Evolutionary conservation across 495 filamentous ascomycete species (phyloP).

Genomic region (Trichoderma orchidacearum): DNA sequence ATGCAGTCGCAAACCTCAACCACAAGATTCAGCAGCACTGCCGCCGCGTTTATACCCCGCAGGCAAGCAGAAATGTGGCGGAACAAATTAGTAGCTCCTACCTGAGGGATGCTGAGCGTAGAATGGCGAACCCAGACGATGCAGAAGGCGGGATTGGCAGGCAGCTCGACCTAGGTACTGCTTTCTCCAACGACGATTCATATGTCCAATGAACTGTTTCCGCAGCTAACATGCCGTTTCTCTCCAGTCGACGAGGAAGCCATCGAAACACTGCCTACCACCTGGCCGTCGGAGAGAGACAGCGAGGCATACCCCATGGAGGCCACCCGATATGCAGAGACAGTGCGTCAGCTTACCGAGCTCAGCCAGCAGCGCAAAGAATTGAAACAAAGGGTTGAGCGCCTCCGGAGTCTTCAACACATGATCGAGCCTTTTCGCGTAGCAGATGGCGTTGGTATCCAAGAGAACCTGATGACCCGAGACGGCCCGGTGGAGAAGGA

Average conservation of each 20-base stretch:
- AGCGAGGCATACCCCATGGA: slow-evolving; percentile 16
- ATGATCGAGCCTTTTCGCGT: slow-evolving; percentile 44
- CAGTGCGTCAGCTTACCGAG: slow-evolving; percentile 33
- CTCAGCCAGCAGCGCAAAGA: slow-evolving; percentile 40
- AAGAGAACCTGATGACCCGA: slow-evolving; percentile 63
- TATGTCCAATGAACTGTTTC: background rate
- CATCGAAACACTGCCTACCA: slow-evolving; percentile 28
- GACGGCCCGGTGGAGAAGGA: slow-evolving; percentile 63
- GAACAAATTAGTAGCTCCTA: slow-evolving; percentile 72
- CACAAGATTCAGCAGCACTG: slow-evolving; percentile 53
- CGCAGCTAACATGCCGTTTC: background rate
- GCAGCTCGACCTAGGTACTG: slow-evolving; percentile 27
- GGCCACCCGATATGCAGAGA: slow-evolving; percentile 36
- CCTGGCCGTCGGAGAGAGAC: slow-evolving; percentile 23
- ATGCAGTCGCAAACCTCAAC: slow-evolving; percentile 44
- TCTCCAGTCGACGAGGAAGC: slow-evolving; percentile 20
- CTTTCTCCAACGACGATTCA: slow-evolving; percentile 1
- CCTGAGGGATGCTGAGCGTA: slow-evolving; percentile 26
- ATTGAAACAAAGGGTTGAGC: slow-evolving; percentile 38
- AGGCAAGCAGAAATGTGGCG: slow-evolving; percentile 65
- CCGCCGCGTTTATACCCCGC: slow-evolving; percentile 56
- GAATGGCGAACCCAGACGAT: slow-evolving; percentile 29
- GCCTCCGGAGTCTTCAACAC: slow-evolving; percentile 39
- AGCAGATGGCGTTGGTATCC: slow-evolving; percentile 35
- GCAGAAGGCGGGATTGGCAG: slow-evolving; percentile 16